Base-by-base conservation (phyloP, 73 alveolate genomes). In the Paramecium sexaurelia region DNA sequence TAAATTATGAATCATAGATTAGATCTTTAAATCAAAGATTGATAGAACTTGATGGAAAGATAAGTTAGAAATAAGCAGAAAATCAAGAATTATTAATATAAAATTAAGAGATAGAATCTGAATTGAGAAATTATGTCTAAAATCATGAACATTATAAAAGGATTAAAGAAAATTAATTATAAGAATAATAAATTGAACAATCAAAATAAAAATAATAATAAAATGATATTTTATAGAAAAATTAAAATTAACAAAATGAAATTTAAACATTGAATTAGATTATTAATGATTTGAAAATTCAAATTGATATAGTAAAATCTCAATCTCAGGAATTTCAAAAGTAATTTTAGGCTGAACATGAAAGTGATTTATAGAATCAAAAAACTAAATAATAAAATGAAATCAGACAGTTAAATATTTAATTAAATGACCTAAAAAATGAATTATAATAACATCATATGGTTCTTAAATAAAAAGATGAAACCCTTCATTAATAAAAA, bases 101-200 rank as follows among this genome's bases (percentile, higher is more conserved):
- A 5, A 33, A 33, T n/a, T 20, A 27, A 10, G 87, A 33, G 6
- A 22, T 73, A 35, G 87, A 73, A 36, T 36, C 32, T 2, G 87
- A 73, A 73, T 36, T 36, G n/a, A 73, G 87, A 73, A 73, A n/a
- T 17, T 39, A 33, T 17, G 26, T 73, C 6, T 36, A 27, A 33
- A 66, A 73, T 6, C 57, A 36, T 22, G 87, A 73, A 33, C 55
- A 73, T 39, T 73, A 27, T 73, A 73, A 39, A n/a, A 73, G 87
- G 35, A 33, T 73, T 3, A 73, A 73, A 36, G 55, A 73, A 35
- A 36, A 7, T 33, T 61, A 73, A 36, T 36, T 36, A 10, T n/a
- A 33, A 19, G 87, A 73, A 33, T 73, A 3, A 15, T 32, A 20
- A 73, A 36, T n/a, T 36, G 87, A 73, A 39, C 11, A 13, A 9